Conservation (phyloP, 805 yeast genomes). For the Saccharomycopsis sp. region DNA sequence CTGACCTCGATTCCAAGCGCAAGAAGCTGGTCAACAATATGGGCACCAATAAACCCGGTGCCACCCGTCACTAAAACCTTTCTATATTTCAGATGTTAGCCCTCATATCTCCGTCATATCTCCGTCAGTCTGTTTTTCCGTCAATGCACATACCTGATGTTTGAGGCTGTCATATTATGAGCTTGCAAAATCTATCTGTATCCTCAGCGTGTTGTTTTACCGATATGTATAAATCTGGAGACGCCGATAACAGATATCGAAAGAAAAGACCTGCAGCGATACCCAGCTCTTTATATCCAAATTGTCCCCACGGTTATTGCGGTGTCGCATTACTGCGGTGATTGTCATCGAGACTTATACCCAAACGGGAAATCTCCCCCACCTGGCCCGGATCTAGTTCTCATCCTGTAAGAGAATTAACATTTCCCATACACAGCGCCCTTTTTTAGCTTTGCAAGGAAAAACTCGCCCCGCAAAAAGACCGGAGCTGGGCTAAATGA, state of each 20-base stretch:
- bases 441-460: neutral
- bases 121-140: too few relatives aligned
- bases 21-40: slow-evolving; percentile 34
- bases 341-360: neutral
- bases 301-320: neutral
- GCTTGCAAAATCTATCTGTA: too few relatives aligned
- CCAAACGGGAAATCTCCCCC: neutral
- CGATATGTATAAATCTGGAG: too few relatives aligned
- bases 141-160: neutral
- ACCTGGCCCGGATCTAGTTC: too few relatives aligned
- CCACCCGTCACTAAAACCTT: slow-evolving; percentile 43
- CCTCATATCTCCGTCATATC: too few relatives aligned
- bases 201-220: too few relatives aligned
- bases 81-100: neutral
- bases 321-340: neutral
- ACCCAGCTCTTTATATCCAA: neutral
- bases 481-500: too few relatives aligned
- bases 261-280: neutral
- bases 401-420: too few relatives aligned
- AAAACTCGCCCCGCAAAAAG: neutral
- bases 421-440: neutral
- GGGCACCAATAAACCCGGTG: slow-evolving; percentile 44
- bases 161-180: neutral
- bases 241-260: neutral
- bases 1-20: slow-evolving; percentile 35